These are phyloP conservation scores for Gossypium aridum DNA, from an alignment of 441 rosid genomes.

Conservation along the genomic window DNA sequence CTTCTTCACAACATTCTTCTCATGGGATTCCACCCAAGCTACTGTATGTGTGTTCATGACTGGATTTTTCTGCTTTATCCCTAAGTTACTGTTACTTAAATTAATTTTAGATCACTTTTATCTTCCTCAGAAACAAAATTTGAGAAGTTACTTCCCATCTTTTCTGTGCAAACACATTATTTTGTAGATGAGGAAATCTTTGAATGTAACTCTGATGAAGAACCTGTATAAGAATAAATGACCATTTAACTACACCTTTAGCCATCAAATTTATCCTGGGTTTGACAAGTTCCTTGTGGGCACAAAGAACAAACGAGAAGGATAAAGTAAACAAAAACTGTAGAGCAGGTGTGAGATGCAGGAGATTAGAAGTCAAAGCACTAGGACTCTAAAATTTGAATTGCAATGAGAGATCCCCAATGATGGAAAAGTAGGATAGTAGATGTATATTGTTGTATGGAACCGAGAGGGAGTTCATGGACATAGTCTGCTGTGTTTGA, in stretches of 20 bases:
- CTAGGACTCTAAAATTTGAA: background rate
- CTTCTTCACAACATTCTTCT: conserved; percentile 86
- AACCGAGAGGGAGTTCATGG: background rate
- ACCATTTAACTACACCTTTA: background rate
- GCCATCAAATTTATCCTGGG: background rate
- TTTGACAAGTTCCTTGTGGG: background rate
- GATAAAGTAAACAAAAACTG: background rate
- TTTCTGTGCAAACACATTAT: background rate
- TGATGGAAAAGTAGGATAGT: background rate
- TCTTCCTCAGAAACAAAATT: conserved; percentile 6
- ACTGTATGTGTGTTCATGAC: conserved; percentile 39
- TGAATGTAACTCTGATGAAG: background rate
- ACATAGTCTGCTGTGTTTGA: background rate
- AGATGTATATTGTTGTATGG: background rate
- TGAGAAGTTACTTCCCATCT: background rate
- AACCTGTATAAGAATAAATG: background rate
- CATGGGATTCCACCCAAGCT: conserved; percentile 82
- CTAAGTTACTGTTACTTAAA: conserved; percentile 6
- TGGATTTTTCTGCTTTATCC: conserved; percentile 13
- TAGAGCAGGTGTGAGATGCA: background rate
- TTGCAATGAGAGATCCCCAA: background rate
- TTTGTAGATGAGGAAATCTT: background rate
- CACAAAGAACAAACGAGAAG: background rate
- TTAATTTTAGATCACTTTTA: background rate
- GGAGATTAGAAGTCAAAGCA: background rate